Evolutionary conservation across 2,329 filamentous ascomycete genomes (phyloP).

Genomic region (Trichoderma lentiforme): DNA sequence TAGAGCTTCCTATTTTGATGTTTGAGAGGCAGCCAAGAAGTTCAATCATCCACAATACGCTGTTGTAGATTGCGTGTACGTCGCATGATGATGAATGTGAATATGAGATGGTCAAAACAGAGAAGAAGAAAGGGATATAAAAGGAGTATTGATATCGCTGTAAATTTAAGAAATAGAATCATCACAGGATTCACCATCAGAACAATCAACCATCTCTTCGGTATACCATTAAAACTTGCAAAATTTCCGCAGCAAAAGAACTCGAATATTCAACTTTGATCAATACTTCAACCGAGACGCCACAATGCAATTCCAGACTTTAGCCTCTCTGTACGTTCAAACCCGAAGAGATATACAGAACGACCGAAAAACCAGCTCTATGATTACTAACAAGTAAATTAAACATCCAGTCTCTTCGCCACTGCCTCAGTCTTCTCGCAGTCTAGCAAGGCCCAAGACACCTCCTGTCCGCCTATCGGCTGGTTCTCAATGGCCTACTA

Average conservation of each 20-base stretch:
- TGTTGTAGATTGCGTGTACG: not conserved
- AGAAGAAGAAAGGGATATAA: not conserved
- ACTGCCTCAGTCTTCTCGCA: not conserved
- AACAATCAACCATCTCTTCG: not conserved
- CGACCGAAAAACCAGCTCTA: not conserved
- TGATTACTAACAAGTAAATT: not conserved
- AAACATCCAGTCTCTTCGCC: not conserved
- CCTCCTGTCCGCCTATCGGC: no score
- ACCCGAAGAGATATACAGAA: not conserved
- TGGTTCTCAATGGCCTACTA: not conserved
- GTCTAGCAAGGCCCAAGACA: not conserved
- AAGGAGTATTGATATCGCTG: not conserved
- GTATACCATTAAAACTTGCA: not conserved
- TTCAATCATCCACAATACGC: not conserved
- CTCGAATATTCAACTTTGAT: not conserved
- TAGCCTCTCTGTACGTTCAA: not conserved
- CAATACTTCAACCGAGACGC: not conserved
- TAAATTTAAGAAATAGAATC: not conserved
- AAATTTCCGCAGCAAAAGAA: not conserved
- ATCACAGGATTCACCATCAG: not conserved
- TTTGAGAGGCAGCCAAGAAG: not conserved
- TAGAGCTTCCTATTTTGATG: not conserved
- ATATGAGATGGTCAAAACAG: not conserved
- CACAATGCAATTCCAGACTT: not conserved
- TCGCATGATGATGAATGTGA: not conserved